Evolutionary conservation across 75 land plant genomes (phyloP).

Genomic region (Pseudotsuga menziesii): DNA sequence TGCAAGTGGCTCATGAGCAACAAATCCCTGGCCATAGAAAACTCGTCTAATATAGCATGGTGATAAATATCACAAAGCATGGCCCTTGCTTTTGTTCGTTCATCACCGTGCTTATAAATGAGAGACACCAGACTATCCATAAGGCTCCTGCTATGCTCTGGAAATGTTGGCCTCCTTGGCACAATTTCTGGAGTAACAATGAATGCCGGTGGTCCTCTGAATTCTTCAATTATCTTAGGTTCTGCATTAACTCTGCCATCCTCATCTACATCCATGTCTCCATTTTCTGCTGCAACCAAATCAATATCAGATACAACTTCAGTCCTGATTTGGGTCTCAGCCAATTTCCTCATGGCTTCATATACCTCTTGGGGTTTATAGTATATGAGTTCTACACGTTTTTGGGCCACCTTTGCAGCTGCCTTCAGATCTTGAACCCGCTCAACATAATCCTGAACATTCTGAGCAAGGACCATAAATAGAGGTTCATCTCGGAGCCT

Average conservation of each 20-base stretch:
- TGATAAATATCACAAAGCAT: constrained; percentile 98
- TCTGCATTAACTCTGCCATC: constrained; percentile 18
- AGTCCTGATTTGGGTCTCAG: constrained; percentile 39
- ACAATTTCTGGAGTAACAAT: constrained; percentile 67
- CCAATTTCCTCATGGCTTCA: constrained; percentile 85
- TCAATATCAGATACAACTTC: constrained; percentile 14
- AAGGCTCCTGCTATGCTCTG: constrained; percentile 67
- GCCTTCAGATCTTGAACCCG: constrained; percentile 57
- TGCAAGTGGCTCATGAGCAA: constrained; percentile 91
- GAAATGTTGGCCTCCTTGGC: constrained; percentile 70
- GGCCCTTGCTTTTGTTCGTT: constrained; percentile 91
- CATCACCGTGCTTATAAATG: constrained; percentile 85
- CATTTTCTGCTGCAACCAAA: constrained; percentile 27
- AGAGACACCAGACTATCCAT: constrained; percentile 74
- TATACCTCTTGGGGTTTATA: constrained; percentile 97
- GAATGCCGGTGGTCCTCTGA: constrained; percentile 58
- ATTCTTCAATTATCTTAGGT: constrained; percentile 28
- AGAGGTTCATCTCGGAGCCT: constrained; percentile 86
- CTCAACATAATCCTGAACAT: constrained; percentile 83
- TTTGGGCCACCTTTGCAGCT: constrained; percentile 81
- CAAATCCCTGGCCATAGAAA: constrained; percentile 69
- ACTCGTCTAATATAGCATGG: constrained; percentile 80
- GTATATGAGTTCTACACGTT: constrained; percentile 76
- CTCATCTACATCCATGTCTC: constrained; percentile 29
- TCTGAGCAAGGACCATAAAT: constrained; percentile 78